phyloP scores from a whole-genome alignment of 2,329 filamentous ascomycete genomes.

The Coccinonectria pachysandricola region DNA sequence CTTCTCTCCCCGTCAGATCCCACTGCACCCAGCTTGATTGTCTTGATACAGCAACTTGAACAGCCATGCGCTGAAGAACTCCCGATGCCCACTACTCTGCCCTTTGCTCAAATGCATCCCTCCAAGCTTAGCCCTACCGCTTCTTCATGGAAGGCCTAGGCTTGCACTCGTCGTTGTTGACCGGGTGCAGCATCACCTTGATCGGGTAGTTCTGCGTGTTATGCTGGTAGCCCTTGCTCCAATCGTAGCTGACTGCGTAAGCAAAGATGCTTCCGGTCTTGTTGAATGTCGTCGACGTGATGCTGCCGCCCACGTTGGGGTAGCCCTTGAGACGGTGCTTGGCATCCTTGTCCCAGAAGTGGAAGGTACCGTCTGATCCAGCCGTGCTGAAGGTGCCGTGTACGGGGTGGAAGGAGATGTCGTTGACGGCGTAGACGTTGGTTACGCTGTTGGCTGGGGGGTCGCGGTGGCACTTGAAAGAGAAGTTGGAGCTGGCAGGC shows the following conservation, averaged over 20 bases:
- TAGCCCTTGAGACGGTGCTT: conserved; percentile 88
- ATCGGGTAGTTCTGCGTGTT: conserved; percentile 67
- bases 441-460: conserved; percentile 63
- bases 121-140: too few relatives aligned
- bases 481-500: conserved; percentile 72
- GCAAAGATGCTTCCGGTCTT: conserved; percentile 74
- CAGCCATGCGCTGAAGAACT: too few relatives aligned
- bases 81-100: too few relatives aligned
- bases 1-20: conserved; percentile 5
- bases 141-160: conserved; percentile 50
- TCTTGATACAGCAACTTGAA: too few relatives aligned
- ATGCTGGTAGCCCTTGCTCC: conserved; percentile 87
- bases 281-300: conserved; percentile 88
- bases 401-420: conserved; percentile 92
- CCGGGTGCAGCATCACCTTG: conserved; percentile 79
- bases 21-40: too few relatives aligned
- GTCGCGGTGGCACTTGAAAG: conserved; percentile 97
- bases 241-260: conserved; percentile 91
- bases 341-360: conserved; percentile 91
- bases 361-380: conserved; percentile 90
- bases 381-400: conserved; percentile 98
- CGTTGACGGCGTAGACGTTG: conserved; percentile 91
- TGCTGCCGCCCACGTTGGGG: conserved; percentile 72
- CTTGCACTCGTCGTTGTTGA: conserved; percentile 53
- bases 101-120: too few relatives aligned